Percentiles rank a stretch among this genome's conserved stretches.
Conservation (phyloP, 1,284 basidiomycete species). For the Puccinia triticina region DNA sequence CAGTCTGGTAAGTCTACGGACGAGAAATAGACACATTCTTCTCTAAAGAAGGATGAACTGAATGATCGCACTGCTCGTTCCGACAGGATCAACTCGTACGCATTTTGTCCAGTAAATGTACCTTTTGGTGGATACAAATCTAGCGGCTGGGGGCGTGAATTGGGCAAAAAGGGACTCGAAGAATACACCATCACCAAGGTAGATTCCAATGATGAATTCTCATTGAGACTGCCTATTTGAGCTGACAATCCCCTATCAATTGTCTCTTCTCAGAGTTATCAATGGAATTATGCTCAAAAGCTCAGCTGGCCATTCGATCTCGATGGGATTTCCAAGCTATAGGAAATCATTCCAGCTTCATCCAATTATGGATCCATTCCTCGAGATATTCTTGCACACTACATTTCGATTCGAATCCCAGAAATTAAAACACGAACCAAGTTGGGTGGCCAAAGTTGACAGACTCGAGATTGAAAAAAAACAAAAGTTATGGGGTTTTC, state of each 20-base stretch:
- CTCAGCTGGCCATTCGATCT: slow-evolving; percentile 44
- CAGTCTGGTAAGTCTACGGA: slow-evolving; percentile 54
- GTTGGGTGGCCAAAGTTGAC: background rate
- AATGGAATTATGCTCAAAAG: slow-evolving; percentile 51
- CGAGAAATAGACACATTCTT: slow-evolving; percentile 2
- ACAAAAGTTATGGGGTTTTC: background rate
- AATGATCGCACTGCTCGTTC: slow-evolving; percentile 48
- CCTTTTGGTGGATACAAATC: slow-evolving; percentile 94
- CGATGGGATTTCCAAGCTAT: slow-evolving; percentile 28
- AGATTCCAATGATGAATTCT: background rate
- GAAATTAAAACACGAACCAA: background rate
- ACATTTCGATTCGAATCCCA: too few species aligned
- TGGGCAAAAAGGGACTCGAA: slow-evolving; percentile 76
- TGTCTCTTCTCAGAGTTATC: slow-evolving; percentile 36
- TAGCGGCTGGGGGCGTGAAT: slow-evolving; percentile 79
- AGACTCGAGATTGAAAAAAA: background rate
- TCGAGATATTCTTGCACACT: background rate
- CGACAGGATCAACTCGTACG: slow-evolving; percentile 31
- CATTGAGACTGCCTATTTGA: too few species aligned
- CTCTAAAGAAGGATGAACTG: slow-evolving; percentile 45
- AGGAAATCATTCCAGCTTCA: background rate
- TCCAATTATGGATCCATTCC: background rate
- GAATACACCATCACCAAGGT: slow-evolving; percentile 51
- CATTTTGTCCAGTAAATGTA: slow-evolving; percentile 66
- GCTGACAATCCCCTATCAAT: background rate